Percentiles rank a stretch among this genome's conserved stretches.
These are phyloP conservation scores for Ogataea nitratoaversa DNA, from an alignment of 805 yeast genomes.

Conservation along the genomic window DNA sequence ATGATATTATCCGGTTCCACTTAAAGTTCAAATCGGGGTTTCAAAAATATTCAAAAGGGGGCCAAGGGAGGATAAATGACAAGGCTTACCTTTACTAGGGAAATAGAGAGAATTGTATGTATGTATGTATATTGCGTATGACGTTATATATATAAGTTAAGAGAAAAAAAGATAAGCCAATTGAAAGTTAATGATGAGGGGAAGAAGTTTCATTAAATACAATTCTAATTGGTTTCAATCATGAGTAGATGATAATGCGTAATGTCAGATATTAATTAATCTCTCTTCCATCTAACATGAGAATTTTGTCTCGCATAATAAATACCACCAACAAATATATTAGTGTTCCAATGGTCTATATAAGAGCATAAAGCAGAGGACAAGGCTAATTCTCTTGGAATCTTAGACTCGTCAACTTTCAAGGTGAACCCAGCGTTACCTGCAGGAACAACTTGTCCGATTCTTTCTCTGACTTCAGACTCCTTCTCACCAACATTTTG, in stretches of 20 bases:
- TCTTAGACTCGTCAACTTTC: conserved; percentile 48
- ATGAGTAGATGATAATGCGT: not conserved
- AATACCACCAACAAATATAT: conserved; percentile 59
- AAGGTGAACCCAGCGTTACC: conserved; percentile 53
- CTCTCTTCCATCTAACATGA: conserved; percentile 56
- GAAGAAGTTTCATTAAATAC: not conserved
- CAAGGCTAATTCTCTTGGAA: conserved; percentile 55
- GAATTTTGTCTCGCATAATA: conserved; percentile 48
- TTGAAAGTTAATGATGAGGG: too few species aligned
- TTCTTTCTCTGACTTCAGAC: conserved; percentile 58
- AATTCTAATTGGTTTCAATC: too few species aligned
- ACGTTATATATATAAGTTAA: too few species aligned
- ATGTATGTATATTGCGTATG: too few species aligned
- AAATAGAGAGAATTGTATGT: too few species aligned
- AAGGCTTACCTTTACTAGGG: too few species aligned
- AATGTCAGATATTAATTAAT: conserved; percentile 27
- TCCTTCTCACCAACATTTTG: conserved; percentile 60
- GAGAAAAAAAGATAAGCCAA: not conserved
- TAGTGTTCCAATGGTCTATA: conserved; percentile 67
- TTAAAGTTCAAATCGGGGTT: too few species aligned
- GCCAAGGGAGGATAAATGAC: too few species aligned
- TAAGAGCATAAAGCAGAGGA: conserved; percentile 56
- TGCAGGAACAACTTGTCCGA: conserved; percentile 54
- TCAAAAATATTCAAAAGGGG: too few species aligned
- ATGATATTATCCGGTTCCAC: too few species aligned